Percentiles rank a stretch among this genome's conserved stretches.
Evolutionary conservation across 1,284 basidiomycete species (phyloP).

Genomic region (Cerrena zonata): DNA sequence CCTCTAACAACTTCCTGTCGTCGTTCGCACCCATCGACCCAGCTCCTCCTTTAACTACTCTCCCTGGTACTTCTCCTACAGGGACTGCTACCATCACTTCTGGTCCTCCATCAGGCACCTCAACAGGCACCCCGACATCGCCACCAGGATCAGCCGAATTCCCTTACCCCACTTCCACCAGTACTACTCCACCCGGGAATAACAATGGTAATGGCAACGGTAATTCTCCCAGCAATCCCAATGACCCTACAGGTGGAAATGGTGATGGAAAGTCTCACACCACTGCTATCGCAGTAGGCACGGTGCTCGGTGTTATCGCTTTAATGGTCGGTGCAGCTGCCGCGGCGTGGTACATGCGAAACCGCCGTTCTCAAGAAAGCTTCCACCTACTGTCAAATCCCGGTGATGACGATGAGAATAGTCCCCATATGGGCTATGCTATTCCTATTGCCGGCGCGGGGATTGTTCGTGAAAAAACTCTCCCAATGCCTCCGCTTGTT

Average conservation of each 20-base stretch:
- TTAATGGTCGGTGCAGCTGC: conserved; percentile 39
- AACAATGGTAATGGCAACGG: conserved; percentile 12
- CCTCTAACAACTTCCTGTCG: conserved; percentile 32
- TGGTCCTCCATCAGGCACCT: background rate
- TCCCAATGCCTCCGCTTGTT: conserved; percentile 17
- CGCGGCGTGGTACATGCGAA: conserved; percentile 40
- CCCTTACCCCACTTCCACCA: conserved; percentile 8
- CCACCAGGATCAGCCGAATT: conserved; percentile 7
- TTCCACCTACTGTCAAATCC: conserved; percentile 38
- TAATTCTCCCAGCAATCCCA: conserved; percentile 9
- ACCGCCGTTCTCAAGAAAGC: conserved; percentile 25
- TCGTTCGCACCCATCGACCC: conserved; percentile 38
- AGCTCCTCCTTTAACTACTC: conserved; percentile 32
- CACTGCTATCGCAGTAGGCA: conserved; percentile 51
- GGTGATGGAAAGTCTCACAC: conserved; percentile 24
- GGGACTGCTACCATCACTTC: conserved; percentile 8
- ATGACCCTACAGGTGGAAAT: conserved; percentile 11
- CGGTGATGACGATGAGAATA: conserved; percentile 35
- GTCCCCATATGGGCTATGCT: conserved; percentile 21
- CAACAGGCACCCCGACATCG: background rate
- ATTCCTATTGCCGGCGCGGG: conserved; percentile 25
- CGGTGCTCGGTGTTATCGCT: conserved; percentile 49
- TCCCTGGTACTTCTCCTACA: conserved; percentile 29
- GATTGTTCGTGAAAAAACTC: conserved; percentile 19
- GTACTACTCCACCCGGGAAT: conserved; percentile 13